Evolutionary conservation across 2,329 filamentous ascomycete species (phyloP).

Genomic region (Pestalotiopsis sp.): DNA sequence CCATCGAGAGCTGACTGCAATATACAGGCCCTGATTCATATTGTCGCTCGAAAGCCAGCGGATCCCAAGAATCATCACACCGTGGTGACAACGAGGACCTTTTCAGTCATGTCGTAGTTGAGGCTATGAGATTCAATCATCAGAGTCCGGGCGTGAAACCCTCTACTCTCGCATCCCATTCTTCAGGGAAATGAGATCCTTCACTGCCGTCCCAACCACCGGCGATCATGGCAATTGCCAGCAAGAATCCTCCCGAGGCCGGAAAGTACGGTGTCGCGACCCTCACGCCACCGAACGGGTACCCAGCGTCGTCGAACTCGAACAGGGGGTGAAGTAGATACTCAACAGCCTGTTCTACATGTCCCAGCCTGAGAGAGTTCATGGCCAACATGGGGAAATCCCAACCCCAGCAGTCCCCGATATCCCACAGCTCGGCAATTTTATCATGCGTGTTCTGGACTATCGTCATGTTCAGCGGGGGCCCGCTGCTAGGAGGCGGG

Average conservation of each 20-base stretch:
- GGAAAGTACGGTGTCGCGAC: slow-evolving; percentile 63
- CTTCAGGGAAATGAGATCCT: slow-evolving; percentile 48
- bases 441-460: slow-evolving; percentile 39
- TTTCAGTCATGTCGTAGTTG: background rate
- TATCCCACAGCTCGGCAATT: slow-evolving; percentile 40
- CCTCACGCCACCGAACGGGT: slow-evolving; percentile 52
- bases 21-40: background rate
- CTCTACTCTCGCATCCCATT: slow-evolving; percentile 50
- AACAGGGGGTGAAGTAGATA: slow-evolving; percentile 53
- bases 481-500: slow-evolving; percentile 39
- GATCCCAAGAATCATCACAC: background rate
- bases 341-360: slow-evolving; percentile 38
- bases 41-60: background rate
- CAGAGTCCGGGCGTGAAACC: slow-evolving; percentile 45
- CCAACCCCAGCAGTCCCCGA: slow-evolving; percentile 45
- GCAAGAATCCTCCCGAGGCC: slow-evolving; percentile 48
- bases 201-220: slow-evolving; percentile 56
- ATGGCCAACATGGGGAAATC: slow-evolving; percentile 48
- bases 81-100: background rate
- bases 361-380: slow-evolving; percentile 43
- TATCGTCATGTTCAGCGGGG: slow-evolving; percentile 35
- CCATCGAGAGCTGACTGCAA: too few species aligned
- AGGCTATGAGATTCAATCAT: background rate
- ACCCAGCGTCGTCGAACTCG: slow-evolving; percentile 58
- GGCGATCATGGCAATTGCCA: slow-evolving; percentile 59